Percentiles rank a stretch among this genome's conserved stretches.
Conservation (phyloP, 2,329 filamentous ascomycete genomes). For the Venturia asperata region DNA sequence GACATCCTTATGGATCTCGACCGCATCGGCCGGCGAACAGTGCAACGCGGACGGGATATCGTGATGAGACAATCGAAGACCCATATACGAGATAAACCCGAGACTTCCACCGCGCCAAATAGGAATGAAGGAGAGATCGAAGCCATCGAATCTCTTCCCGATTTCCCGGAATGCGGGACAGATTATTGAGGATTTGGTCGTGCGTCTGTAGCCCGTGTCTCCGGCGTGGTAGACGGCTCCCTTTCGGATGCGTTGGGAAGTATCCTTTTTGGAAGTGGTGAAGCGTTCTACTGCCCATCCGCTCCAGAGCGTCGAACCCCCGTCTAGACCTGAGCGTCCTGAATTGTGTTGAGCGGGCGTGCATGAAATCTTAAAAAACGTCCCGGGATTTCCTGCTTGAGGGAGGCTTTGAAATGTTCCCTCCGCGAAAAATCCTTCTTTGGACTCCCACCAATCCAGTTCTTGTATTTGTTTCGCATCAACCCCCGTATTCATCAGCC, state of each 20-base stretch:
- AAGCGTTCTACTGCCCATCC: constrained; percentile 18
- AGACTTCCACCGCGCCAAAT: constrained; percentile 20
- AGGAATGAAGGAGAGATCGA: constrained; percentile 20
- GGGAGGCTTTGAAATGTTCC: not conserved
- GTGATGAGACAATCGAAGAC: constrained; percentile 15
- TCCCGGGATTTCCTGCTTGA: not conserved
- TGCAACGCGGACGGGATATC: constrained; percentile 15
- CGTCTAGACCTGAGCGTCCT: constrained; percentile 13
- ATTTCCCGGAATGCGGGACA: constrained; percentile 20
- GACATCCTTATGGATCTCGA: constrained; percentile 19
- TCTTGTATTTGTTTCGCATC: constrained; percentile 7
- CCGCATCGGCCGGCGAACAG: constrained; percentile 15
- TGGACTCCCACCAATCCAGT: constrained; percentile 19
- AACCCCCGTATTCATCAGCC: constrained; percentile 14
- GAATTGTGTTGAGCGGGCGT: constrained; percentile 19
- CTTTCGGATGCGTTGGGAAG: not conserved
- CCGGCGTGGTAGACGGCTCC: constrained; percentile 19
- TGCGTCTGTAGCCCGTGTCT: constrained; percentile 19
- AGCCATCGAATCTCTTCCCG: constrained; percentile 13
- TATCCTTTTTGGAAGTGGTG: not conserved
- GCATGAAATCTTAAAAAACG: constrained; percentile 16
- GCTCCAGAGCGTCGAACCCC: constrained; percentile 13
- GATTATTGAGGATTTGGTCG: not conserved
- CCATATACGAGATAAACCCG: constrained; percentile 17
- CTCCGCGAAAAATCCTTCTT: not conserved